phyloP scores from a whole-genome alignment of 2,329 filamentous ascomycete genomes.

The Ramularia endophylla region DNA sequence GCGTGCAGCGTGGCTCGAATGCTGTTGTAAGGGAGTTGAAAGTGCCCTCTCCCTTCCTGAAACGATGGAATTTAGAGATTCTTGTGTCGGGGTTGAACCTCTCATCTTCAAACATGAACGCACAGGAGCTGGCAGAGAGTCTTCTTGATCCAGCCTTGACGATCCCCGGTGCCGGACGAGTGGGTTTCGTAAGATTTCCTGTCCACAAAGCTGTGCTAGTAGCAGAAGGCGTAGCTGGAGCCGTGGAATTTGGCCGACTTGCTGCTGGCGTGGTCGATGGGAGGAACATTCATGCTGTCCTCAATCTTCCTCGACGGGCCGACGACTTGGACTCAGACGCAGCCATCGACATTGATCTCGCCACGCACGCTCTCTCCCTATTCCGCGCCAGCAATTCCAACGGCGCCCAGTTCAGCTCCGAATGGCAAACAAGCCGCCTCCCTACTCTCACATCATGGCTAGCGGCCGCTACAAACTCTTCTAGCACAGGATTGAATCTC shows the following conservation, averaged over 20 bases:
- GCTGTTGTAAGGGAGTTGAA: constrained; percentile 55
- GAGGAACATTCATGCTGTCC: constrained; percentile 48
- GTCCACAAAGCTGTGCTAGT: constrained; percentile 78
- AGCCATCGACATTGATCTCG: constrained; percentile 59
- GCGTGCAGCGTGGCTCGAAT: constrained; percentile 38
- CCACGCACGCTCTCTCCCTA: constrained; percentile 53
- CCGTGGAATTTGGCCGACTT: constrained; percentile 47
- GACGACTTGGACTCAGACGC: constrained; percentile 29
- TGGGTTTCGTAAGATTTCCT: constrained; percentile 66
- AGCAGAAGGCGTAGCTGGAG: constrained; percentile 64
- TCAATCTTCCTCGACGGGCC: constrained; percentile 47
- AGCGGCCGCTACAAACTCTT: constrained; percentile 23
- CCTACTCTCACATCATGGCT: constrained; percentile 24
- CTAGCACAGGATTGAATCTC: constrained; percentile 51
- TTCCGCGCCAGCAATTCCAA: constrained; percentile 30
- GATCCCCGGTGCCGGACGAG: constrained; percentile 59
- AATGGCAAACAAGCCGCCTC: constrained; percentile 31
- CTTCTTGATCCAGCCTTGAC: constrained; percentile 70
- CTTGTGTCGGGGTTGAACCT: constrained; percentile 46
- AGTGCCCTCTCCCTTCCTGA: constrained; percentile 57
- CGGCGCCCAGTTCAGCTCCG: constrained; percentile 29
- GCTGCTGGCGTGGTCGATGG: constrained; percentile 26
- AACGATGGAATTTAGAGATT: constrained; percentile 60
- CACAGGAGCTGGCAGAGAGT: constrained; percentile 50
- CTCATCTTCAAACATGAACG: not conserved